These are phyloP conservation scores for Dryas drummondii DNA, from an alignment of 306 rosid species.

Conservation along the genomic window DNA sequence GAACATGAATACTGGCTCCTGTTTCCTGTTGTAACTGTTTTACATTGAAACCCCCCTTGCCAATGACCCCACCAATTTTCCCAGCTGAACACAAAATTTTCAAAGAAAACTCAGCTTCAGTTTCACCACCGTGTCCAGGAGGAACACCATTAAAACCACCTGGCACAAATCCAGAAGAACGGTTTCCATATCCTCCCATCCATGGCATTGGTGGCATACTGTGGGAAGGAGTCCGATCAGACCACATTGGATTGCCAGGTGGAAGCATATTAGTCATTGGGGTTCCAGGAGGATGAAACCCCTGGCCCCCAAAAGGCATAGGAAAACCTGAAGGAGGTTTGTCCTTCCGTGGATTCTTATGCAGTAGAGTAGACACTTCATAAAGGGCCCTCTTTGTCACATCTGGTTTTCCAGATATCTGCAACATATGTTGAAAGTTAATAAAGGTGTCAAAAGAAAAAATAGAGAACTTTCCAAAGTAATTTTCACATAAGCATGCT, in stretches of 20 bases:
- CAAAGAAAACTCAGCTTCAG: slow-evolving; percentile 35
- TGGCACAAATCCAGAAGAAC: slow-evolving; percentile 13
- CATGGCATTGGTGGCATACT: slow-evolving; percentile 20
- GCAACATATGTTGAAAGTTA: slow-evolving; percentile 23
- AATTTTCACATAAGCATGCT: slow-evolving; percentile 6
- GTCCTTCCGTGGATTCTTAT: slow-evolving; percentile 42
- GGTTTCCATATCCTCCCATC: slow-evolving; percentile 21
- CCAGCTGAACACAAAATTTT: slow-evolving; percentile 35
- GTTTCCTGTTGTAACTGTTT: slow-evolving; percentile 40
- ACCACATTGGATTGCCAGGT: slow-evolving; percentile 30
- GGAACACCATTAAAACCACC: slow-evolving; percentile 24
- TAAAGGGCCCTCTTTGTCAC: slow-evolving; percentile 38
- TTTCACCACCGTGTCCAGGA: slow-evolving; percentile 26
- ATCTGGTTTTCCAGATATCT: slow-evolving; percentile 38
- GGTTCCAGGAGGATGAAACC: slow-evolving; percentile 26
- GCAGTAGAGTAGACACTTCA: slow-evolving; percentile 34
- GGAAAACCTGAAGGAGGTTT: slow-evolving; percentile 20
- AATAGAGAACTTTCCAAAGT: not conserved
- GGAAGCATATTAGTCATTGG: slow-evolving; percentile 19
- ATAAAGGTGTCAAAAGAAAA: slow-evolving; percentile 2
- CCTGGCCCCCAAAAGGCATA: slow-evolving; percentile 29
- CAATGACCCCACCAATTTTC: slow-evolving; percentile 46
- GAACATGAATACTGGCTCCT: slow-evolving; percentile 34
- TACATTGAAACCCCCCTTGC: slow-evolving; percentile 41
- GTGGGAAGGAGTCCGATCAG: slow-evolving; percentile 22